phyloP scores from a whole-genome alignment of 176 grass and related monocot genomes.

The maize (Zea mays) region Zm-B73-REFERENCE-NAM-5.0 NC_050103.1:117397001-117397500 shows the following conservation, averaged over 20 bases:
- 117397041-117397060: constrained; percentile 70
- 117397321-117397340: constrained; percentile 46
- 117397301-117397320: constrained; percentile 45
- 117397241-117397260: constrained; percentile 51
- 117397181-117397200: constrained; percentile 22
- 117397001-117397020: constrained; percentile 37
- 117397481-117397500: constrained; percentile 29
- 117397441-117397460: constrained; percentile 43
- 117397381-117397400: constrained; percentile 27
- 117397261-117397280: constrained; percentile 64
- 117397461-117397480: constrained; percentile 35
- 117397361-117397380: constrained; percentile 41
- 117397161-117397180: constrained; percentile 54
- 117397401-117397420: constrained; percentile 35
- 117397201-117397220: constrained; percentile 14
- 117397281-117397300: constrained; percentile 61
- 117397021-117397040: constrained; percentile 25
- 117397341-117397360: constrained; percentile 32
- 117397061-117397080: constrained; percentile 72
- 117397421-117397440: constrained; percentile 6
- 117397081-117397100: constrained; percentile 78
- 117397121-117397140: constrained; percentile 65
- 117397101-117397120: constrained; percentile 58
- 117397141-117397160: constrained; percentile 69
- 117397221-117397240: constrained; percentile 22